These are phyloP conservation scores for Pseudocercospora macadamiae DNA, from an alignment of 2,329 filamentous ascomycete species.

Conservation along the genomic window DNA sequence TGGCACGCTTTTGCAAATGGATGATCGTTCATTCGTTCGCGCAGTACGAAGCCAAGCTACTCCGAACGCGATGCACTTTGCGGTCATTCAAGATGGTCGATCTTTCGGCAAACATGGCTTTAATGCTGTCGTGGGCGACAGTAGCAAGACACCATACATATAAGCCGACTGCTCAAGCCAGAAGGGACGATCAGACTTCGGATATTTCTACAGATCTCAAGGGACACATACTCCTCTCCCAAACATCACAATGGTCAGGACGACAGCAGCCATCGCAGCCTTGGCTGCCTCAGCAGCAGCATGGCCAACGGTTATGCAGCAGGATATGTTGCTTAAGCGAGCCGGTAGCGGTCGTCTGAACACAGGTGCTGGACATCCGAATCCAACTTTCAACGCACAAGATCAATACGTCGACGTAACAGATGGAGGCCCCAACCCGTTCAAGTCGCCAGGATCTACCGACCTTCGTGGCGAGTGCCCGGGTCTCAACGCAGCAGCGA, in stretches of 20 bases:
- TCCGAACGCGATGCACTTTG: not conserved
- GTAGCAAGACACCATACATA: not conserved
- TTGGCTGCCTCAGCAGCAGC: constrained; percentile 17
- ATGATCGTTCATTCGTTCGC: not conserved
- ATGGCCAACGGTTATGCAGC: constrained; percentile 22
- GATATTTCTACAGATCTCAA: no score
- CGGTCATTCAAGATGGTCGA: not conserved
- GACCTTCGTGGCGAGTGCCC: constrained; percentile 37
- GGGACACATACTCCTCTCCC: no score
- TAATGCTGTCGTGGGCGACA: not conserved
- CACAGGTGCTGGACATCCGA: constrained; percentile 20
- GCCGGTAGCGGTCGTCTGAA: constrained; percentile 12
- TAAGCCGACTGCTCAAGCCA: not conserved
- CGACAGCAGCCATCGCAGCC: constrained; percentile 12
- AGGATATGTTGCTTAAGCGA: constrained; percentile 19
- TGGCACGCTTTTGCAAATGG: not conserved
- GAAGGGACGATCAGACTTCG: no score
- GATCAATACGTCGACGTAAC: constrained; percentile 28
- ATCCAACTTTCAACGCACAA: constrained; percentile 24
- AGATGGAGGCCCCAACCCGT: constrained; percentile 30
- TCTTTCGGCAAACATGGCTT: not conserved
- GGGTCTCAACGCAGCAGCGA: constrained; percentile 14
- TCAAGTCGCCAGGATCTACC: constrained; percentile 28
- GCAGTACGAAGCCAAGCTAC: not conserved
- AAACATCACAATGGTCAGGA: constrained; percentile 13